Evolutionary conservation across 345 rosid species (phyloP).

Genomic region (Acer campestre): DNA sequence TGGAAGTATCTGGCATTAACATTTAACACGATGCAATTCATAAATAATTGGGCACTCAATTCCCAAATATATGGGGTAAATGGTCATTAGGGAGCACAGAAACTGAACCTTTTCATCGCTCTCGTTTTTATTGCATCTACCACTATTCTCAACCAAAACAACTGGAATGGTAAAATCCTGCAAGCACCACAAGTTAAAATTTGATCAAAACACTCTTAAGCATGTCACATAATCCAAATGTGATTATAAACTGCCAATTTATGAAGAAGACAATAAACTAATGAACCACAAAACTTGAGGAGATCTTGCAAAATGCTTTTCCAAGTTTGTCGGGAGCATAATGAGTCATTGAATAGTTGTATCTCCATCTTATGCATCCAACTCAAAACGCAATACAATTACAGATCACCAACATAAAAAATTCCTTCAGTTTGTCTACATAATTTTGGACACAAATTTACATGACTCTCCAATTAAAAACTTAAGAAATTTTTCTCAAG

Average conservation of each 20-base stretch:
- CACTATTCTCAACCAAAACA: conserved; percentile 79
- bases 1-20: conserved; percentile 56
- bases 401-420: neutral
- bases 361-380: neutral
- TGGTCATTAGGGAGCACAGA: conserved; percentile 8
- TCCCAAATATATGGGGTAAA: neutral
- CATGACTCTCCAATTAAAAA: neutral
- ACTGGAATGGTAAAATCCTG: conserved; percentile 55
- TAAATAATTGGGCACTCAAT: conserved; percentile 10
- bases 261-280: conserved; percentile 10
- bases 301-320: neutral
- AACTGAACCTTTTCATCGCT: conserved; percentile 65
- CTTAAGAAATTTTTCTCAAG: neutral
- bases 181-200: conserved; percentile 23
- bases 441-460: neutral
- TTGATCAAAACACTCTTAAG: neutral
- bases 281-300: neutral
- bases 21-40: conserved; percentile 1
- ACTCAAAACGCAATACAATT: neutral
- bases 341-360: neutral
- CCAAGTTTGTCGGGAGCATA: neutral
- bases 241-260: neutral
- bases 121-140: conserved; percentile 85
- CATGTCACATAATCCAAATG: neutral
- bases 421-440: neutral